These are phyloP conservation scores for Microbotryum violaceum DNA, from an alignment of 1,284 basidiomycete species.

Conservation along the genomic window DNA sequence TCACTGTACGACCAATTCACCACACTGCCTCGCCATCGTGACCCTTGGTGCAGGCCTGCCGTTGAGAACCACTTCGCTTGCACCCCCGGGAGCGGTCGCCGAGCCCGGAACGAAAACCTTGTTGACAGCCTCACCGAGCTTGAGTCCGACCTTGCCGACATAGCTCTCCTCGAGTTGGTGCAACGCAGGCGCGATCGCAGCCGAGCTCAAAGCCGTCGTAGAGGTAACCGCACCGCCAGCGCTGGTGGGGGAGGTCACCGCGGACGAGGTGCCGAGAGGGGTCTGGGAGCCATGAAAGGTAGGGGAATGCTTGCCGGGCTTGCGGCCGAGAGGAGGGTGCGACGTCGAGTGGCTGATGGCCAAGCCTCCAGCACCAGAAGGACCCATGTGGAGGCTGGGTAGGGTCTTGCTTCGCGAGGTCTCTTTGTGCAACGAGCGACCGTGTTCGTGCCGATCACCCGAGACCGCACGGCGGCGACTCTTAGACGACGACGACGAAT, in stretches of 20 bases:
- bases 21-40: constrained; percentile 24
- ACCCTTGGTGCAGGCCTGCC: constrained; percentile 25
- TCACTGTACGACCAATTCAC: constrained; percentile 28
- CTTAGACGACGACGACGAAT: too few species aligned
- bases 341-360: background rate
- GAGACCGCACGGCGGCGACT: too few species aligned
- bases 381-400: too few species aligned
- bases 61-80: constrained; percentile 10
- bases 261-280: background rate
- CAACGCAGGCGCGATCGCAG: constrained; percentile 2
- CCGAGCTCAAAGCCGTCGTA: background rate
- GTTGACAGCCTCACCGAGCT: constrained; percentile 34
- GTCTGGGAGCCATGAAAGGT: background rate
- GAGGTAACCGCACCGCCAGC: background rate
- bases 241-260: background rate
- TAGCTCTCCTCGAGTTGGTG: constrained; percentile 33
- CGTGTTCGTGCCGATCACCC: too few species aligned
- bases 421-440: too few species aligned
- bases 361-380: too few species aligned
- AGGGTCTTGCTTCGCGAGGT: too few species aligned
- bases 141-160: constrained; percentile 33
- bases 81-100: constrained; percentile 7
- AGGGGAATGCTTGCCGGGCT: too few species aligned
- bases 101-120: constrained; percentile 28
- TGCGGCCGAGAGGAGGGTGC: background rate